Base-by-base conservation (phyloP, 805 yeast species). In the Zygotorulaspora sp. region DNA sequence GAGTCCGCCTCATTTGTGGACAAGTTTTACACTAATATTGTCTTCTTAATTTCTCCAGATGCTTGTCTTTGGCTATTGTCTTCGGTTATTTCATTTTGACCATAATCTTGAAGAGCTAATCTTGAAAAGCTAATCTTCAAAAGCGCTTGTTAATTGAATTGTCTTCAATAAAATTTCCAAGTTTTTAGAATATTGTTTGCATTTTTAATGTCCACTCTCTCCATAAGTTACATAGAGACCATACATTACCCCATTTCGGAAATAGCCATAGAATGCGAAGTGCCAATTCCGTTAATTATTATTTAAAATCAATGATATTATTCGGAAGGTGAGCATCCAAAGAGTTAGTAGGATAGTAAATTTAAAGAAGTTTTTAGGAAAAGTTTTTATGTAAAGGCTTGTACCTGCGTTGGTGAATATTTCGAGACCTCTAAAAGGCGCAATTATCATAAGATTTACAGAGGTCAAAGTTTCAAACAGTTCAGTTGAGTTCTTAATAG, bases 361-460 rank as follows among this genome's bases (percentile, higher is more conserved):
- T 28, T 13, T 32, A 28, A 4, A 32, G 29, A 8, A 36, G 34
- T 32, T 53, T 52, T 40, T 30, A 1, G 67, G 62, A 40, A 61
- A 58, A 0, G 61, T 52, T 15, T 58, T 42, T 20, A 63, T 48
- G 22, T 60, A 63, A 21, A 63, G 48, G 18, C 63, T 49, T 1
- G 68, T 64, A 14, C 62, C 63, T 3, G 66, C 62, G 19, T 55
- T 49, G 2, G 70, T 63, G 47, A 62, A 65, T 5, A 63, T 52
- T 41, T 65, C 61, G 38, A 65, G 63, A 6, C 66, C 65, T 3
- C 68, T 63, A 38, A 64, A 65, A 5, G 69, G 69, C 1, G 68
- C 66, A 18, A 60, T 48, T 4, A 63, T 62, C 62, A 65, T 60
- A 30, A 49, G 40, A 30, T 54, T 47, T 5, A 47, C 40, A 1